Percentiles rank a stretch among this genome's conserved stretches.
Evolutionary conservation across 257 asterid genomes (phyloP).

Genomic region (Agastache rugosa): DNA sequence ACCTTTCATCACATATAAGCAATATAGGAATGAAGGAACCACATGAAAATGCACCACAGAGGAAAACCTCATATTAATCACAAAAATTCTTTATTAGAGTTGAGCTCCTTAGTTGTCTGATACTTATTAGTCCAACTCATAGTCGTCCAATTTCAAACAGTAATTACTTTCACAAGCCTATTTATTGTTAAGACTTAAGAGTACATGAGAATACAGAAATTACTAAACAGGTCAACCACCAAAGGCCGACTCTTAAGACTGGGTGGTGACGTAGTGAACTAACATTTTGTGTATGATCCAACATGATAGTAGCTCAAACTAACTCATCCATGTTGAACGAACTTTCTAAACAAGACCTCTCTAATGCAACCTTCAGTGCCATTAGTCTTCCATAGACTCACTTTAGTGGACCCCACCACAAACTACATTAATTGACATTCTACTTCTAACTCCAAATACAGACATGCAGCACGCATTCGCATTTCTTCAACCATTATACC

Average conservation of each 20-base stretch:
- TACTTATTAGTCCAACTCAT: conserved; percentile 29
- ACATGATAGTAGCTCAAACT: not conserved
- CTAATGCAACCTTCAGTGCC: conserved; percentile 23
- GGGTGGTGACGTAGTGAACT: conserved; percentile 5
- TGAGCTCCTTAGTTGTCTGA: conserved; percentile 21
- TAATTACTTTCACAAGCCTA: not conserved
- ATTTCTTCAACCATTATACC: conserved; percentile 17
- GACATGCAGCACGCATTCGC: not conserved
- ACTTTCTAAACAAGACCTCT: not conserved
- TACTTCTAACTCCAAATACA: not conserved
- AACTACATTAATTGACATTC: not conserved
- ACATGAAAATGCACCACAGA: not conserved
- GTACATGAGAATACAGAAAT: not conserved
- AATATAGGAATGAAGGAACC: conserved; percentile 23
- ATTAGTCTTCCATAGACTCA: not conserved
- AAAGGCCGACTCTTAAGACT: not conserved
- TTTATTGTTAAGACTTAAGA: no score
- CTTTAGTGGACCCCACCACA: not conserved
- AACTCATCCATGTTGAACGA: not conserved
- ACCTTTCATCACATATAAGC: conserved; percentile 24
- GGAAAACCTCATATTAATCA: conserved; percentile 10
- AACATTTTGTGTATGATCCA: not conserved
- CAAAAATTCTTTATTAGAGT: not conserved
- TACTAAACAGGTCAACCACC: not conserved
- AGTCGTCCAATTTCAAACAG: not conserved